Evolutionary conservation across 1,284 basidiomycete species (phyloP).

Genomic region (Cerioporus squamosus): DNA sequence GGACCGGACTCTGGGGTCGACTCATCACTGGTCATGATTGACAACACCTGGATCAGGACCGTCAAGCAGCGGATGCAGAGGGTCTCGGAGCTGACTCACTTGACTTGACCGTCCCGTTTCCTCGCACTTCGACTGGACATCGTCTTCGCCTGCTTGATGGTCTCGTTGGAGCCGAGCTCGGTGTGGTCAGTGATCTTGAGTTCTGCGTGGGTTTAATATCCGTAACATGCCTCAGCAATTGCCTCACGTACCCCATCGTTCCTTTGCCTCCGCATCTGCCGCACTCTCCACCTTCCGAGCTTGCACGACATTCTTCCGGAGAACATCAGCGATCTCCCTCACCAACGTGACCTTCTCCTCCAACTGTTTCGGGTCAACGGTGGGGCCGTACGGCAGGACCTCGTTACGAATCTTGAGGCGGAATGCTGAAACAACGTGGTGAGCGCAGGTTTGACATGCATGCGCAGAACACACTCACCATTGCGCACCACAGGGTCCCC

Average conservation of each 20-base stretch:
- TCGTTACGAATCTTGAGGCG: conserved; percentile 64
- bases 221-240: background rate
- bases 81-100: conserved; percentile 25
- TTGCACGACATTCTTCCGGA: conserved; percentile 77
- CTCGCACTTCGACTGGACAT: conserved; percentile 50
- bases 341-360: conserved; percentile 57
- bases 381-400: conserved; percentile 45
- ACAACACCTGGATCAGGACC: conserved; percentile 34
- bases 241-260: conserved; percentile 58
- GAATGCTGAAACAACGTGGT: conserved; percentile 56
- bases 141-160: conserved; percentile 59
- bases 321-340: conserved; percentile 66
- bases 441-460: conserved; percentile 14
- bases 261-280: conserved; percentile 37
- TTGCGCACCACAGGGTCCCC: conserved; percentile 40
- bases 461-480: conserved; percentile 28
- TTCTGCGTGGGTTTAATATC: conserved; percentile 41
- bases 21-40: conserved; percentile 36
- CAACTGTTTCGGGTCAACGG: conserved; percentile 51
- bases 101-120: conserved; percentile 33
- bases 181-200: conserved; percentile 69
- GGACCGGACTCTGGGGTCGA: conserved; percentile 40
- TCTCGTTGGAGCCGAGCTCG: conserved; percentile 75
- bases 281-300: conserved; percentile 47
- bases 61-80: conserved; percentile 16